Conservation (phyloP, 192 early-diverging fungal genomes). For the Umbelopsis sp. region DNA sequence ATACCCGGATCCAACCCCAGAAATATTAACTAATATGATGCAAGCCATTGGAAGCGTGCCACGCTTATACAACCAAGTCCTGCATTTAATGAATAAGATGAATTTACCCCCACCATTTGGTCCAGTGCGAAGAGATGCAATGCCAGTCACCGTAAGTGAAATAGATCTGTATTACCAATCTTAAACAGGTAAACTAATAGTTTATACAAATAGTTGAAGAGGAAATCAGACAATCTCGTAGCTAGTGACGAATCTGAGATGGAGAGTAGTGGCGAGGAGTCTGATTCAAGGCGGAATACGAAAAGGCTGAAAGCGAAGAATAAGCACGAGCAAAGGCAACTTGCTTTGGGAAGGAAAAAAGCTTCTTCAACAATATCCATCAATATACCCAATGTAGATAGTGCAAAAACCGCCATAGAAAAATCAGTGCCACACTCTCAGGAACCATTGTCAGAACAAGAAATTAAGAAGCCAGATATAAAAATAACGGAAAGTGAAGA, state of each 20-base stretch:
- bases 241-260: constrained; percentile 54
- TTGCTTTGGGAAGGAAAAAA: constrained; percentile 19
- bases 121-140: constrained; percentile 14
- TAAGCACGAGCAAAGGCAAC: constrained; percentile 4
- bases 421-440: background rate
- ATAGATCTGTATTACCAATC: background rate
- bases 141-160: constrained; percentile 14
- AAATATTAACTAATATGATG: constrained; percentile 54
- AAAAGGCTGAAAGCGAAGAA: background rate
- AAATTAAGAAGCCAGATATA: background rate
- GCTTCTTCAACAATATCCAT: constrained; percentile 6
- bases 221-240: constrained; percentile 45
- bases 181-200: background rate
- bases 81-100: constrained; percentile 67
- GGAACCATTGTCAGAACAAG: background rate
- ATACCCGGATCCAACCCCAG: constrained; percentile 48
- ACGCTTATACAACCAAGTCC: constrained; percentile 58
- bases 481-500: background rate
- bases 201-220: constrained; percentile 24
- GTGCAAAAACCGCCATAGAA: background rate
- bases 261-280: constrained; percentile 32
- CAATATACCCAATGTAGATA: background rate
- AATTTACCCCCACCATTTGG: constrained; percentile 59
- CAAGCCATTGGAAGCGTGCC: constrained; percentile 54
- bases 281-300: background rate